phyloP scores from a whole-genome alignment of 225 moss, liverwort and hornwort genomes.

The Polytrichum formosum region DNA sequence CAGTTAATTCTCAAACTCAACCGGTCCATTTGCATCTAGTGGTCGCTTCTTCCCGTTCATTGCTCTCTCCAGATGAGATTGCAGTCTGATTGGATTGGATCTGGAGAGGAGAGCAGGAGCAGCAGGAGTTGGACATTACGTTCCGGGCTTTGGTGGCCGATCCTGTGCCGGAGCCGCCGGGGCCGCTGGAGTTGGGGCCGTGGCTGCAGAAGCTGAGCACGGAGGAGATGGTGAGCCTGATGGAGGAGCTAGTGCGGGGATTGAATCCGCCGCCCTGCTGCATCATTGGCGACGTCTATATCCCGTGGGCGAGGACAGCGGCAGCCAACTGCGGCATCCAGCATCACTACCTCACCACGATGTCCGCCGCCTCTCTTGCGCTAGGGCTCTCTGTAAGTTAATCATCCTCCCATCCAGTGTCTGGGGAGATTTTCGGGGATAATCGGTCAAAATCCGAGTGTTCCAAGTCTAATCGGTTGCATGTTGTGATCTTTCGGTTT shows the following conservation, averaged over 20 bases:
- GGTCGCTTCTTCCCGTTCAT: too few relatives aligned
- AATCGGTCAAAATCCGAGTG: too few relatives aligned
- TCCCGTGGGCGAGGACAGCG: not conserved
- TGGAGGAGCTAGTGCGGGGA: not conserved
- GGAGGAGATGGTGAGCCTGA: constrained; percentile 19
- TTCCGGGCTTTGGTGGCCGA: constrained; percentile 17
- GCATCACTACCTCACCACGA: constrained; percentile 23
- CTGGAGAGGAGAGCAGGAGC: not conserved
- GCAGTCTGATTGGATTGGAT: too few relatives aligned
- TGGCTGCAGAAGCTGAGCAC: constrained; percentile 19
- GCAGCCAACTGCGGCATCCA: constrained; percentile 6
- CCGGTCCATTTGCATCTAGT: too few relatives aligned
- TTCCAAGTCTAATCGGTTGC: too few relatives aligned
- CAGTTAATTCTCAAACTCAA: too few relatives aligned
- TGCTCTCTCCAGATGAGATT: too few relatives aligned
- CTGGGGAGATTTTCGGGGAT: too few relatives aligned
- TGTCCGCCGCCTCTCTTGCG: constrained; percentile 26
- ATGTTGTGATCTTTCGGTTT: too few relatives aligned
- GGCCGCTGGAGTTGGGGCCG: not conserved
- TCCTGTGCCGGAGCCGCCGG: constrained; percentile 21
- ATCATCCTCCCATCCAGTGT: too few relatives aligned
- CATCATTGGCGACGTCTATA: constrained; percentile 19
- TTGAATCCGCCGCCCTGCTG: constrained; percentile 32
- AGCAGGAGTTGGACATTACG: constrained; percentile 10
- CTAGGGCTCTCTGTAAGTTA: constrained; percentile 29